These are phyloP conservation scores for Leucogyrophana mollusca DNA, from an alignment of 768 basidiomycete species.

Conservation along the genomic window DNA sequence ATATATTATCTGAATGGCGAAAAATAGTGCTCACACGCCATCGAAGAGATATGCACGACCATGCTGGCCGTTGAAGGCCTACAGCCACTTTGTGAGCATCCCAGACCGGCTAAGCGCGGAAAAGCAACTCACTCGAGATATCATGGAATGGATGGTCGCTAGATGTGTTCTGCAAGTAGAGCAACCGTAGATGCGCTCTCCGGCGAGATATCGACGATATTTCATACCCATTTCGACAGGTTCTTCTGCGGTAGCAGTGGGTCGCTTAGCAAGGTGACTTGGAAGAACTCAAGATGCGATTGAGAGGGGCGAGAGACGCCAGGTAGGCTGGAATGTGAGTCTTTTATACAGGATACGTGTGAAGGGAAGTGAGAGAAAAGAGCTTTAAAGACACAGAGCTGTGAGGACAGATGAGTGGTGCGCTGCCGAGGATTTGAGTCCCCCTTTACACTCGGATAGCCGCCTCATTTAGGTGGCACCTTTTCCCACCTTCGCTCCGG, in stretches of 20 bases:
- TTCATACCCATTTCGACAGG: constrained; percentile 75
- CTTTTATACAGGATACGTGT: constrained; percentile 30
- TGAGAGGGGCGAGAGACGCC: not conserved
- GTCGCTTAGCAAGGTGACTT: too few relatives aligned
- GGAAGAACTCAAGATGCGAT: not conserved
- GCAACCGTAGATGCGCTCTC: constrained; percentile 87
- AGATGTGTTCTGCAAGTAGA: constrained; percentile 85
- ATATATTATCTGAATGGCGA: constrained; percentile 11
- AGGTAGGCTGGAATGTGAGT: constrained; percentile 3
- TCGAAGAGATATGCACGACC: constrained; percentile 95
- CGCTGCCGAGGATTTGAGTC: constrained; percentile 8
- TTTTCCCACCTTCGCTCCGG: constrained; percentile 23
- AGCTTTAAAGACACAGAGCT: constrained; percentile 11
- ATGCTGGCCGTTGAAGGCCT: constrained; percentile 98
- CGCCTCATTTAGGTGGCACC: constrained; percentile 19
- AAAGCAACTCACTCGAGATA: constrained; percentile 66
- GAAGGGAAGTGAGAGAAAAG: constrained; percentile 16
- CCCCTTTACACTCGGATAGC: constrained; percentile 22
- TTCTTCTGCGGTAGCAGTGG: not conserved
- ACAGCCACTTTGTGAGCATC: constrained; percentile 8
- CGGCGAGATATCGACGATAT: constrained; percentile 83
- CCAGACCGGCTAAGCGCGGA: constrained; percentile 10
- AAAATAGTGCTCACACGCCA: constrained; percentile 66
- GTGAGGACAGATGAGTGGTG: constrained; percentile 2
- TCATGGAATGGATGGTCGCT: constrained; percentile 88